Evolutionary conservation across 2,329 filamentous ascomycete species (phyloP), one percentile per base, ranked within the genome.

Genomic region (Chrysosporium queenslandicum): DNA sequence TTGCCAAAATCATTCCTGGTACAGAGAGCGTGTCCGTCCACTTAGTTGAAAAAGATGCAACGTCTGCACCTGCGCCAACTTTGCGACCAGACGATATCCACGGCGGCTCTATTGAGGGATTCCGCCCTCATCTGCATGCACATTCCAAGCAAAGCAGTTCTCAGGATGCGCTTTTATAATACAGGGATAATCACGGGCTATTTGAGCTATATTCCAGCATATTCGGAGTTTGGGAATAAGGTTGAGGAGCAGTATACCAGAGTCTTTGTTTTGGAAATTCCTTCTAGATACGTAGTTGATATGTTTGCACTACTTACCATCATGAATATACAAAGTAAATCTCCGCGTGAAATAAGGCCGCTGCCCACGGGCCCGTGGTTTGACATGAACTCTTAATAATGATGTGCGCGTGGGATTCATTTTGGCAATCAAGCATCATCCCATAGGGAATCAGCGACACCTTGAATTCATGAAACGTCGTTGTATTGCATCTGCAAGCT

Each of bases 391-490:
- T 34, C 32, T 6, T 5, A 2, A 18, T 41, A 21, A 12, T 11
- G 11, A 27, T 1, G 12, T 23, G 21, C 21, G 4, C 16, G 21
- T 55, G 63, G 59, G 60, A 55, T 58, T 61, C 58, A 3, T 64
- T 60, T 77, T 94, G 88, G 88, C 88, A 82, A 89, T 94, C 88
- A 87, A 94, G 87, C 87, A 68, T 92, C 81, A 79, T 87, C 83
- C 49, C 75, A 77, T 70, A 64, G 73, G 81, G 83, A 88, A 77
- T 91, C 85, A 72, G 87, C 88, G 88, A 94, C 88, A 94, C 88
- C 88, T 89, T 78, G 76, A 73, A 77, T 71, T 63, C 63, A 64
- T 66, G 61, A 54, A 56, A 50, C 50, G 51, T 39, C 50, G 55
- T 62, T 60, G 49, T 49, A 56, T 58, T 59, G 51, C 12, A 39